Base-by-base conservation (phyloP, 495 filamentous ascomycete genomes). In the Tuber brumale region DNA sequence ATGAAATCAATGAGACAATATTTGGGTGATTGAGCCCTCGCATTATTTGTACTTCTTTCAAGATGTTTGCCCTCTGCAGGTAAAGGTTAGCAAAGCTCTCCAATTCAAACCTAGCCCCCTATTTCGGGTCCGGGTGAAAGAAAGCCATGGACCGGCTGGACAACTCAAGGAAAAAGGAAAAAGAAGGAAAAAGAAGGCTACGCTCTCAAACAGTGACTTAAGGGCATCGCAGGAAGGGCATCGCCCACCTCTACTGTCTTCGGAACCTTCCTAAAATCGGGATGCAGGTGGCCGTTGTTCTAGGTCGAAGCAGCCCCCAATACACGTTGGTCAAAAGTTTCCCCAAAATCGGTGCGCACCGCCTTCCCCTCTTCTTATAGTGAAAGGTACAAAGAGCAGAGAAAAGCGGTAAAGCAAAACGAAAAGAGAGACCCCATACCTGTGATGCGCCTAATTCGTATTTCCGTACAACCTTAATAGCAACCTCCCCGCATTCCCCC, bases 31-130 rank as follows among this genome's bases (percentile, higher is more conserved):
- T 94, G 71, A 98, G 87, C 81, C 94, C 91, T 69, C 93, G 93
- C 95, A 99, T 99, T 83, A 99, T 98, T 84, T 97, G 94, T 19
- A 99, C 96, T 84, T 99, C 95, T 84, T 99, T 99, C 70, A 98
- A 86, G 75, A 99, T 97, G 80, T 98, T 99, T 75, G 94, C 92
- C 86, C 95, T 88, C 95, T 99, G 84, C 80, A 76, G 72, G 57
- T 3, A 80, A 74, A 69, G 35, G 82, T 83, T 81, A 85, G 80
- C 83, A 85, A 79, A 86, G 85, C 79, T 16, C 41, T 12, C 43
- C n/a, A 37, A 44, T 75, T 39, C 16, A 70, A 10, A 69, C 3
- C 43, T 74, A 41, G 48, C n/a, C 27, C 45, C 57, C 27, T 21
- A n/a, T 42, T 72, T 43, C 43, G 39, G 45, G 48, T 73, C 51